Evolutionary conservation across 2,329 filamentous ascomycete species (phyloP), one percentile per base, ranked within the genome.

Genomic region (Sporothrix curviconia): DNA sequence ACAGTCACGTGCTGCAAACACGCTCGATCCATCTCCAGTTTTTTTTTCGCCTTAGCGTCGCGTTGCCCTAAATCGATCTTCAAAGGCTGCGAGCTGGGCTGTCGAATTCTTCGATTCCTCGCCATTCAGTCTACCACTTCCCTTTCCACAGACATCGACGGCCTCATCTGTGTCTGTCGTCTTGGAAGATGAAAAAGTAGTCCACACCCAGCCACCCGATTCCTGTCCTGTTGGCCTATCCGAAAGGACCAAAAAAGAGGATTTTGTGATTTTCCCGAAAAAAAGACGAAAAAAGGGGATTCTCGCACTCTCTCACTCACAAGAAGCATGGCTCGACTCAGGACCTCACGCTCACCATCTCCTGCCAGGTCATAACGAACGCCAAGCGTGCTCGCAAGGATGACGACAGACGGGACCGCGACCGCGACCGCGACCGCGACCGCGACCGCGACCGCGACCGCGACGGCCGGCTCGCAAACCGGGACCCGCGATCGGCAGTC

Each of bases 301-400:
- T 8, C 22, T 28, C 4, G 25, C 11, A 43, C 19, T 32, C n/a
- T 40, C 37, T 40, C 37, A 17, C 7, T 14, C 32, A 47, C 28
- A 50, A 50, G 24, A 30, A 66, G 63, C 61, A 84, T 84, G 81
- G 80, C 79, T 82, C 81, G 80, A 74, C 80, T 76, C 75, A 82
- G 78, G 80, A 80, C 82, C 78, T 82, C 81, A 76, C 81, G 89
- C 88, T 92, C 89, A 92, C 89, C 89, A 89, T 90, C 87, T 85
- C 87, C 87, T 86, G 85, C n/a, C 86, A 91, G 88, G 87, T 80
- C 85, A 88, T 71, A 80, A 82, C 74, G 85, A n/a, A 84, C 74
- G 83, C 85, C 69, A 85, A 84, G 76, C 87, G 83, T 76, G 82
- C 74, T 68, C 80, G 79, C 66, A 81, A 84, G 73, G 78, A 81